Conservation (phyloP, 306 rosid species). For the Crataegus laevigata region DNA sequence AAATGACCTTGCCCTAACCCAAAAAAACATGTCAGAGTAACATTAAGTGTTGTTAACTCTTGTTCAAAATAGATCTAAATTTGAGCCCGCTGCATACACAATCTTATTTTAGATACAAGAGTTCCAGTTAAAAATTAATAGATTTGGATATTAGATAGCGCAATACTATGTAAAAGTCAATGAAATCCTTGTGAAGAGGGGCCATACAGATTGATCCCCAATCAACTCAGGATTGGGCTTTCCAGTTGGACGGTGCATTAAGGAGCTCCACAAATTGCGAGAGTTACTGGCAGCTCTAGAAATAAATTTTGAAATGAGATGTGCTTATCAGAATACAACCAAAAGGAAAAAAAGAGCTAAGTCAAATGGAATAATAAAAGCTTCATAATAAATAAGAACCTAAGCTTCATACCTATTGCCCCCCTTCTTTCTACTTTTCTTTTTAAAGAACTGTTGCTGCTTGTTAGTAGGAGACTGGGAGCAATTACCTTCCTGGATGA, state of each 20-base stretch:
- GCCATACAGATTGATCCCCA: slow-evolving; percentile 47
- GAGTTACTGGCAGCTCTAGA: slow-evolving; percentile 40
- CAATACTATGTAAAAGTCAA: neutral
- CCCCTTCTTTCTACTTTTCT: slow-evolving; percentile 42
- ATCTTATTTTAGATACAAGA: neutral
- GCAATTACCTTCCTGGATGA: slow-evolving; percentile 55
- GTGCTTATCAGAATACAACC: neutral
- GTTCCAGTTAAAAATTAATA: neutral
- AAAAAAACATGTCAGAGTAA: neutral
- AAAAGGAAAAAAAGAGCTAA: neutral
- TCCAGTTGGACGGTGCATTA: slow-evolving; percentile 38
- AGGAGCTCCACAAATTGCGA: slow-evolving; percentile 55
- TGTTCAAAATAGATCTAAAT: neutral
- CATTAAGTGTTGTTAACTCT: neutral
- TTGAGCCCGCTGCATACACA: neutral
- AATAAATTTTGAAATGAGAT: neutral
- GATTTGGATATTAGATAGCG: neutral
- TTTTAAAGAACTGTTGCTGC: slow-evolving; percentile 31
- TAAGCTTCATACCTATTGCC: slow-evolving; percentile 47
- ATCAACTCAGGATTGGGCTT: slow-evolving; percentile 43
- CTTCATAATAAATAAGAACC: slow-evolving; percentile 15
- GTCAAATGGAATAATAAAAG: slow-evolving; percentile 11
- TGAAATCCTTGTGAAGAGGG: slow-evolving; percentile 1
- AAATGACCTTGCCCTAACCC: neutral
- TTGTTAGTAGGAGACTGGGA: slow-evolving; percentile 29